Evolutionary conservation across 1,284 basidiomycete species (phyloP).

Genomic region (Trichosporon sp.): DNA sequence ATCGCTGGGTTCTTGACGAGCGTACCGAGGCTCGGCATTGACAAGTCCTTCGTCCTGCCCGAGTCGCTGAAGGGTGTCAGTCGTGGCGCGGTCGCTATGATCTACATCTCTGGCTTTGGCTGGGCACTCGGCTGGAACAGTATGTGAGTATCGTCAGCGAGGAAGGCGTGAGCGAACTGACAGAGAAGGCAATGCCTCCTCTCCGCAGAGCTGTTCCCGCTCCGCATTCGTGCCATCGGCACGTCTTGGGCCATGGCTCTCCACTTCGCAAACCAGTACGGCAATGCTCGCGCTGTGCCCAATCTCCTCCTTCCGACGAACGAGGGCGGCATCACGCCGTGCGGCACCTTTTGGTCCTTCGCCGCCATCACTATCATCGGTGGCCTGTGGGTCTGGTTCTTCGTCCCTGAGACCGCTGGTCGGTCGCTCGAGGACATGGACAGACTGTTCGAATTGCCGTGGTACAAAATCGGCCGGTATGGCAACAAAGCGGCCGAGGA

Average conservation of each 20-base stretch:
- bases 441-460: constrained; percentile 16
- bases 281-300: constrained; percentile 12
- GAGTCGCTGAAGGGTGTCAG: background rate
- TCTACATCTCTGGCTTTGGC: constrained; percentile 2
- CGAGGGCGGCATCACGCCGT: constrained; percentile 9
- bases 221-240: constrained; percentile 9
- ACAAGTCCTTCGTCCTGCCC: background rate
- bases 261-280: constrained; percentile 12
- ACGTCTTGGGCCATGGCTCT: constrained; percentile 8
- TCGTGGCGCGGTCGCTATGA: background rate
- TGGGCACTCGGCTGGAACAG: constrained; percentile 4
- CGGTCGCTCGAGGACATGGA: constrained; percentile 20
- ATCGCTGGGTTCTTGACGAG: background rate
- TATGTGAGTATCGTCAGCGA: background rate
- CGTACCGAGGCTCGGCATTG: background rate
- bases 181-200: constrained; percentile 9
- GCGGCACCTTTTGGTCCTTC: constrained; percentile 32
- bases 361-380: constrained; percentile 20
- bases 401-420: constrained; percentile 28
- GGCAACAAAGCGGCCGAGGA: constrained; percentile 8
- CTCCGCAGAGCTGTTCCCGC: constrained; percentile 13
- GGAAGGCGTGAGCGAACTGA: background rate
- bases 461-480: constrained; percentile 15
- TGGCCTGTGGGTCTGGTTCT: constrained; percentile 23
- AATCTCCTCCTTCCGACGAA: constrained; percentile 7